These are phyloP conservation scores for Stagonosporopsis tanaceti DNA, from an alignment of 2,329 filamentous ascomycete species.

Conservation along the genomic window DNA sequence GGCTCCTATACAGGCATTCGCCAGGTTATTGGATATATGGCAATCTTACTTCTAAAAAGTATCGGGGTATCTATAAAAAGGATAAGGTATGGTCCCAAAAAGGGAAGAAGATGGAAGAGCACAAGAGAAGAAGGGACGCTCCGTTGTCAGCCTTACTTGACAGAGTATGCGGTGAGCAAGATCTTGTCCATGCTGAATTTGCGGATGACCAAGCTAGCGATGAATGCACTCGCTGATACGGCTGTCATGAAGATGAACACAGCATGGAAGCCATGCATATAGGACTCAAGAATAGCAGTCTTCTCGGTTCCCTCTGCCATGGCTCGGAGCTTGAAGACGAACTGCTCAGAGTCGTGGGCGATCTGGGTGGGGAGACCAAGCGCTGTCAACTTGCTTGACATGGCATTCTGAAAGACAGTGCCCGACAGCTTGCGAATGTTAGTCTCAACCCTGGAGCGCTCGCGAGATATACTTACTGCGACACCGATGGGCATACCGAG, in stretches of 20 bases:
- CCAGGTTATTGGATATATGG: not conserved
- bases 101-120: not conserved
- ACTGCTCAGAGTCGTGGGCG: conserved; percentile 41
- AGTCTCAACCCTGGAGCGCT: not conserved
- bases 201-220: conserved; percentile 38
- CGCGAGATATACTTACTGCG: conserved; percentile 31
- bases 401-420: conserved; percentile 53
- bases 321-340: conserved; percentile 30
- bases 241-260: conserved; percentile 37
- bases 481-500: conserved; percentile 58
- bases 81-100: not conserved
- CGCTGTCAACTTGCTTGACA: conserved; percentile 40
- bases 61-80: conserved; percentile 5
- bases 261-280: conserved; percentile 36
- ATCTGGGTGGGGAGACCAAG: conserved; percentile 31
- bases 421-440: conserved; percentile 28
- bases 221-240: conserved; percentile 33
- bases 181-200: conserved; percentile 43
- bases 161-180: conserved; percentile 32
- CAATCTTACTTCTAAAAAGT: not conserved
- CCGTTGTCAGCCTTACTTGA: conserved; percentile 18
- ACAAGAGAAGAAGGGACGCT: not conserved
- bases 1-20: not conserved
- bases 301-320: conserved; percentile 30
- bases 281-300: conserved; percentile 31